Evolutionary conservation across 208 protist species (phyloP).

Genomic region (Trypanosoma rangeli): DNA sequence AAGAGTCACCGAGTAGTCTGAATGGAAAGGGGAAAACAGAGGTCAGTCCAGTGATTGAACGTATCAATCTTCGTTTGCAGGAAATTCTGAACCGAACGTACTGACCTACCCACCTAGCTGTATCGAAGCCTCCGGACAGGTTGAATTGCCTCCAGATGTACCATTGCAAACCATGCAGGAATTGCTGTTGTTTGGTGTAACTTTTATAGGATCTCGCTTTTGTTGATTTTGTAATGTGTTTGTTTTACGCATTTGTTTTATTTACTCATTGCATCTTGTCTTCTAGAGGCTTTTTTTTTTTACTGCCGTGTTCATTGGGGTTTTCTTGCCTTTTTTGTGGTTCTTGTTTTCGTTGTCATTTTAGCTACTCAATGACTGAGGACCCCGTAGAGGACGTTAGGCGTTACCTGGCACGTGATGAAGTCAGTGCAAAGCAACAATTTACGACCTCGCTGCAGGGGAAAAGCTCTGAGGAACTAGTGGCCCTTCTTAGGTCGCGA

Average conservation of each 20-base stretch:
- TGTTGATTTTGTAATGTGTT: background rate
- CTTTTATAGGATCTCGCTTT: background rate
- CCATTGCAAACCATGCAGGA: background rate
- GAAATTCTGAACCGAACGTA: conserved; percentile 23
- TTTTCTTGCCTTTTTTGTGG: background rate
- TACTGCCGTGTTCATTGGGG: background rate
- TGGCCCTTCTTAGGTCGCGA: conserved; percentile 14
- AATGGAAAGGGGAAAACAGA: background rate
- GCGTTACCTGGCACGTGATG: conserved; percentile 26
- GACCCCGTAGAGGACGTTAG: conserved; percentile 22
- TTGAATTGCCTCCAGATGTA: background rate
- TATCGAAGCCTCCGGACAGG: background rate
- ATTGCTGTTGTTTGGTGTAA: background rate
- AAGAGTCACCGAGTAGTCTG: background rate
- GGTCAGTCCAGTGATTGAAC: conserved; percentile 10
- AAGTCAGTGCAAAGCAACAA: conserved; percentile 6
- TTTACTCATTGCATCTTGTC: background rate
- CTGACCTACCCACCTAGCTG: background rate
- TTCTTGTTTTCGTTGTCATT: background rate
- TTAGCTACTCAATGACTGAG: conserved; percentile 8
- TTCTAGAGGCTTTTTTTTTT: background rate
- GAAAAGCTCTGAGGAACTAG: conserved; percentile 18
- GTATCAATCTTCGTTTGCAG: conserved; percentile 20
- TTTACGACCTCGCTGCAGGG: conserved; percentile 23
- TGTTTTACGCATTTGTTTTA: background rate